Evolutionary conservation across 345 rosid genomes (phyloP).

Genomic region (Salix suchowensis): DNA sequence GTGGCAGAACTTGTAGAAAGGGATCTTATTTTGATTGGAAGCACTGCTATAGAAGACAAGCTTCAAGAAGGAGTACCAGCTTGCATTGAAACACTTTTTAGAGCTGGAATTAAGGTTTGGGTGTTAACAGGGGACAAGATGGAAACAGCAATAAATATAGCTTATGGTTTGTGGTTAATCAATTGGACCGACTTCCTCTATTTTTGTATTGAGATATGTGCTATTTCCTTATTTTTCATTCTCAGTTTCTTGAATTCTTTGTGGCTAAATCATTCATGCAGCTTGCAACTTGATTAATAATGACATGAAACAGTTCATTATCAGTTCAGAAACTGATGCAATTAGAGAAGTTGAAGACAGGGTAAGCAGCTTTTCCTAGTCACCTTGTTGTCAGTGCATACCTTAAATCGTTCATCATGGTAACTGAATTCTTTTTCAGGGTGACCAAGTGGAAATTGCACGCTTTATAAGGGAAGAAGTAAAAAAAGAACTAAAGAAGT

Average conservation of each 20-base stretch:
- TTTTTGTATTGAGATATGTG: background rate
- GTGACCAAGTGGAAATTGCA: conserved; percentile 92
- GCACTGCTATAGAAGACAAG: conserved; percentile 98
- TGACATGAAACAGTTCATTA: conserved; percentile 89
- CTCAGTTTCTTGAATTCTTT: conserved; percentile 15
- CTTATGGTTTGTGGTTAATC: conserved; percentile 59
- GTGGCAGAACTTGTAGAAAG: conserved; percentile 92
- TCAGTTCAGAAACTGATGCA: conserved; percentile 88
- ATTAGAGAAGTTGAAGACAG: conserved; percentile 85
- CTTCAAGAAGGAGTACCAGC: conserved; percentile 99
- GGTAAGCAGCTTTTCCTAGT: conserved; percentile 40
- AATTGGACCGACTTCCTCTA: background rate
- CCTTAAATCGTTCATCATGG: background rate
- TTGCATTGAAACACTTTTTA: conserved; percentile 93
- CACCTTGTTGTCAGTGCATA: conserved; percentile 6
- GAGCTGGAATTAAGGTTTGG: conserved; percentile 99
- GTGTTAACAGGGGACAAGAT: conserved; percentile 96
- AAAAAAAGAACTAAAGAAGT: conserved; percentile 59
- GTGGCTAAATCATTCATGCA: conserved; percentile 39
- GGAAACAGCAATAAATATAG: conserved; percentile 99
- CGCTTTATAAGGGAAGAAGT: conserved; percentile 84
- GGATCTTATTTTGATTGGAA: conserved; percentile 83
- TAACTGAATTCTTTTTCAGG: conserved; percentile 42
- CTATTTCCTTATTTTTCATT: conserved; percentile 9
- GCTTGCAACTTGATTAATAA: conserved; percentile 98